Conservation (phyloP, 2,329 filamentous ascomycete genomes). For the Venturia aucupariae region DNA sequence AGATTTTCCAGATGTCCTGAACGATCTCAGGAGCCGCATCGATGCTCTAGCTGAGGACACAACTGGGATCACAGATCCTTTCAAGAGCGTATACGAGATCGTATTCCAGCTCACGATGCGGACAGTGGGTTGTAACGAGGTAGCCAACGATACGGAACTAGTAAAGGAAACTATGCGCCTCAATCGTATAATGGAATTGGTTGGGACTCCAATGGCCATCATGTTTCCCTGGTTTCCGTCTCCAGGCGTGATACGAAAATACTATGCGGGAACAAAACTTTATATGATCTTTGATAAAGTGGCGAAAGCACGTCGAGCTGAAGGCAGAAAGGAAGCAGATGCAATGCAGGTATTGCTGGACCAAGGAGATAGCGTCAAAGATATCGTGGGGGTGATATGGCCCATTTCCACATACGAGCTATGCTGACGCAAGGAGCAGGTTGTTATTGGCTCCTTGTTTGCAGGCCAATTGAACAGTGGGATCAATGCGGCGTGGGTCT, state of each 20-base stretch:
- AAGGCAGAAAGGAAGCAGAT: slow-evolving; percentile 38
- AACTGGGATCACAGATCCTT: slow-evolving; percentile 40
- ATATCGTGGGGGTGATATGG: slow-evolving; percentile 30
- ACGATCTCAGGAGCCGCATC: slow-evolving; percentile 31
- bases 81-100: too few relatives aligned
- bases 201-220: slow-evolving; percentile 35
- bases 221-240: slow-evolving; percentile 47
- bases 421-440: slow-evolving; percentile 23
- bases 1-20: slow-evolving; percentile 29
- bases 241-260: slow-evolving; percentile 33
- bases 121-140: slow-evolving; percentile 43
- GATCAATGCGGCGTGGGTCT: slow-evolving; percentile 45
- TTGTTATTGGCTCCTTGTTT: slow-evolving; percentile 46
- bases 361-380: too few relatives aligned
- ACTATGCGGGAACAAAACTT: slow-evolving; percentile 37
- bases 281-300: slow-evolving; percentile 42
- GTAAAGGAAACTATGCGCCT: slow-evolving; percentile 35
- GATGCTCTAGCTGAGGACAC: slow-evolving; percentile 28
- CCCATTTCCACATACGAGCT: neutral
- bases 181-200: slow-evolving; percentile 40
- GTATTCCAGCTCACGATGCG: slow-evolving; percentile 22
- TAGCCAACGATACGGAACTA: slow-evolving; percentile 39
- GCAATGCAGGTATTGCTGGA: slow-evolving; percentile 47
- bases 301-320: slow-evolving; percentile 35
- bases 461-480: slow-evolving; percentile 49